These are phyloP conservation scores for Pleurotus tuoliensis DNA, from an alignment of 768 basidiomycete species.

Conservation along the genomic window DNA sequence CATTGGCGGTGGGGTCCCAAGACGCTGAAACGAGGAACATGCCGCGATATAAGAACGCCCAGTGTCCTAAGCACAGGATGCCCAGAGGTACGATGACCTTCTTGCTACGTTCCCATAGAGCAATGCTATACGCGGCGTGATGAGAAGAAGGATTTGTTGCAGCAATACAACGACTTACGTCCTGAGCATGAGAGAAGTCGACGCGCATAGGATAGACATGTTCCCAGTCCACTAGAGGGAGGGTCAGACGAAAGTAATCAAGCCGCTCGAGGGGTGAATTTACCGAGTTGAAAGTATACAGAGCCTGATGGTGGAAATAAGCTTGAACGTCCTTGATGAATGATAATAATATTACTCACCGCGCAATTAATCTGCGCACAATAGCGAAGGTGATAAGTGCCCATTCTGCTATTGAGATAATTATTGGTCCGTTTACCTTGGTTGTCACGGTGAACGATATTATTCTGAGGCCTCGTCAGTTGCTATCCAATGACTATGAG, in stretches of 20 bases:
- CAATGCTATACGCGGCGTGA: constrained; percentile 38
- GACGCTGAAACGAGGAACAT: constrained; percentile 63
- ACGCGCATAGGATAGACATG: constrained; percentile 61
- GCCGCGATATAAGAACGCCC: constrained; percentile 63
- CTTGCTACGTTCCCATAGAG: constrained; percentile 62
- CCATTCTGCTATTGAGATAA: too few relatives aligned
- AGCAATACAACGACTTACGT: constrained; percentile 39
- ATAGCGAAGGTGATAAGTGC: neutral
- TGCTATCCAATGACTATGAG: neutral
- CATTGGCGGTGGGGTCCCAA: constrained; percentile 37
- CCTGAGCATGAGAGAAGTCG: constrained; percentile 67
- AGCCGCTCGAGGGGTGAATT: constrained; percentile 12
- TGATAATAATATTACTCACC: constrained; percentile 30
- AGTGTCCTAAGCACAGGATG: constrained; percentile 56
- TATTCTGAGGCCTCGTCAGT: constrained; percentile 36
- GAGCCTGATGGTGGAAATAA: constrained; percentile 33
- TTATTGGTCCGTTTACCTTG: constrained; percentile 27
- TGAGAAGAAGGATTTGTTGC: too few relatives aligned
- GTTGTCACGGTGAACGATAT: constrained; percentile 50
- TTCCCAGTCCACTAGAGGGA: constrained; percentile 53
- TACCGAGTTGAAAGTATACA: constrained; percentile 70
- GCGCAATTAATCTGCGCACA: constrained; percentile 51
- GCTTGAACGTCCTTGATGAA: neutral
- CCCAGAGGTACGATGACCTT: constrained; percentile 48
- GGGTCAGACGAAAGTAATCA: constrained; percentile 3